Evolutionary conservation across 352 stramenopile genomes (phyloP).

Genomic region (Globisporangium alternatum): DNA sequence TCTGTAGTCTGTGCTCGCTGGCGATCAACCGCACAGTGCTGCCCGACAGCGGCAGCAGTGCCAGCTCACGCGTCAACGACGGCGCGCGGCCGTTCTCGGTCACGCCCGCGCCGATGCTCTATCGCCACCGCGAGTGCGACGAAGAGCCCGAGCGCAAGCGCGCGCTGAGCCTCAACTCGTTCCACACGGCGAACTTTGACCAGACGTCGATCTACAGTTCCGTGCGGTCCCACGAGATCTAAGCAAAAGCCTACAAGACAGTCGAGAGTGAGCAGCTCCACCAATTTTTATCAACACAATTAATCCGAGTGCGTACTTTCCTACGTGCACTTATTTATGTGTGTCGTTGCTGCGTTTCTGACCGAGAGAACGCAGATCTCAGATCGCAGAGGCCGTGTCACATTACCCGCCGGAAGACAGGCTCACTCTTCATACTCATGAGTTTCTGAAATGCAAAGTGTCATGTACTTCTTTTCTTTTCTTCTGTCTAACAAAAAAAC

Average conservation of each 20-base stretch:
- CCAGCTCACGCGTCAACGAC: conserved; percentile 22
- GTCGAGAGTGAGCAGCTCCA: neutral
- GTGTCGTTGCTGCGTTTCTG: too few relatives aligned
- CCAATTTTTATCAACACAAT: too few relatives aligned
- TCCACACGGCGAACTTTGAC: conserved; percentile 83
- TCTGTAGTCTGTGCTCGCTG: conserved; percentile 75
- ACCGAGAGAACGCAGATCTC: too few relatives aligned
- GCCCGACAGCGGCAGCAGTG: conserved; percentile 42
- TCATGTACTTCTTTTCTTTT: too few relatives aligned
- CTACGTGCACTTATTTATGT: too few relatives aligned
- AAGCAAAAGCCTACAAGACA: too few relatives aligned
- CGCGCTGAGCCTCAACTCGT: conserved; percentile 67
- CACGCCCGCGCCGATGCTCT: conserved; percentile 22
- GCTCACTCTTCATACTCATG: too few relatives aligned
- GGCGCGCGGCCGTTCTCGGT: conserved; percentile 51
- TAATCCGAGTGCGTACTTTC: too few relatives aligned
- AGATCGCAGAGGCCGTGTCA: too few relatives aligned
- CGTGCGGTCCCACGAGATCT: conserved; percentile 35
- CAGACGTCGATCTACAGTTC: conserved; percentile 53
- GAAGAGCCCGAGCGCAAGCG: conserved; percentile 34
- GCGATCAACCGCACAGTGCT: conserved; percentile 68
- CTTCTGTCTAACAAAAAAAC: too few relatives aligned
- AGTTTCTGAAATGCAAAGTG: too few relatives aligned
- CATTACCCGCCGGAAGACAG: too few relatives aligned
- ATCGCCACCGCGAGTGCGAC: conserved; percentile 24